These are phyloP conservation scores for Leishmania tropica DNA, from an alignment of 208 protist species.

Conservation along the genomic window DNA sequence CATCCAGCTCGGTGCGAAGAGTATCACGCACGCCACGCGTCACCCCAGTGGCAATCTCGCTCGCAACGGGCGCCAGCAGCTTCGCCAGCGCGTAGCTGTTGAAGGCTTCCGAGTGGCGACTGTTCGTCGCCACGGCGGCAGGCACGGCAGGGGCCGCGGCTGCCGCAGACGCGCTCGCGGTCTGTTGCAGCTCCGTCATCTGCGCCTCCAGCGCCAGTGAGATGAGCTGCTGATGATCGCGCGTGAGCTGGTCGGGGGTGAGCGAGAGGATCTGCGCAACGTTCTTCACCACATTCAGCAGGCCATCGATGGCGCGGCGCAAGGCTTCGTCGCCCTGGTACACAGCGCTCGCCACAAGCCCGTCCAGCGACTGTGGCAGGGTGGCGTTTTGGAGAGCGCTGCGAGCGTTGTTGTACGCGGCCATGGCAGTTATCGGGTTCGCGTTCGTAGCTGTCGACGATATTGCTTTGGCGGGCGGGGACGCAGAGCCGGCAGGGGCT, in stretches of 20 bases:
- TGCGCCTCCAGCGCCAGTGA: constrained; percentile 85
- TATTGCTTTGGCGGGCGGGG: not conserved
- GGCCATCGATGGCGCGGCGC: constrained; percentile 43
- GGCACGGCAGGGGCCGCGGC: not conserved
- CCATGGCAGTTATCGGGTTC: constrained; percentile 20
- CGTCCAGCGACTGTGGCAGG: constrained; percentile 73
- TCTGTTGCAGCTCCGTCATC: constrained; percentile 86
- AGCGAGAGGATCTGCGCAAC: constrained; percentile 74
- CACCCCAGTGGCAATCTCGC: constrained; percentile 69
- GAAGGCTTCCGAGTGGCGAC: constrained; percentile 45
- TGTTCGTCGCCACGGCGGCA: constrained; percentile 5
- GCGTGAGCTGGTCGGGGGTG: constrained; percentile 61
- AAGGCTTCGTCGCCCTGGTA: constrained; percentile 72
- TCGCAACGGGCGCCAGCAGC: constrained; percentile 58
- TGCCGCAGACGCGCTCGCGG: constrained; percentile 1
- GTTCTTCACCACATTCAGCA: constrained; percentile 74
- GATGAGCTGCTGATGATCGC: constrained; percentile 82
- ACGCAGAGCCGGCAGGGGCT: not conserved
- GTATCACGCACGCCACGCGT: constrained; percentile 66
- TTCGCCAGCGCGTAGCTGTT: constrained; percentile 66
- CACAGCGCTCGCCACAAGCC: constrained; percentile 63
- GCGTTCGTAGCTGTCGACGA: constrained; percentile 29
- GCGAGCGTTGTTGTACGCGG: constrained; percentile 37
- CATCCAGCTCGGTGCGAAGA: constrained; percentile 66
- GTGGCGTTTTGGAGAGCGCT: constrained; percentile 65